Base-by-base conservation (phyloP, 306 rosid species). In the Cucumis melo region DNA sequence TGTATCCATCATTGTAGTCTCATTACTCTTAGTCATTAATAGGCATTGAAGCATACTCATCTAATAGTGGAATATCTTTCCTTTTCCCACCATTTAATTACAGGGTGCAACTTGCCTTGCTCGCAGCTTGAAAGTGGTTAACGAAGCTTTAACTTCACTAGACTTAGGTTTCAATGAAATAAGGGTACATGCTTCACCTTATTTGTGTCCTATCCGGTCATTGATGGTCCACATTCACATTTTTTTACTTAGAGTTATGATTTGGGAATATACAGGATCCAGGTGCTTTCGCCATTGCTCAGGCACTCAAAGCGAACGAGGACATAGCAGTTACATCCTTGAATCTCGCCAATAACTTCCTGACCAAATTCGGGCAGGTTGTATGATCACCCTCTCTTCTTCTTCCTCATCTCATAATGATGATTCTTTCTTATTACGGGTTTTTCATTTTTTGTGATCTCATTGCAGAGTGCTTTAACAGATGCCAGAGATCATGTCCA, bases 341-440 rank as follows among this genome's bases (percentile, higher is more conserved):
- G 81, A 91, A 94, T 83, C 82, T 94, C 55, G 80, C 89, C 23
- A 92, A 88, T 79, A 94, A 94, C 86, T 92, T 94, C 84, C 89
- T 94, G 46, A 94, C 98, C 79, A 94, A 94, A 87, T 94, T 91
- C 80, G 98, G 98, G 36, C 96, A 94, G 95, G 98, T 94, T 90
- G 96, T 89, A 80, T 60, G 2, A 58, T 27, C 68, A 19, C 62
- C 78, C 6, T 14, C 9, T 12, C 67, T 44, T 77, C 29, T 73
- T 54, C 76, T 1, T 73, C 38, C 48, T 42, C 44, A 62, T 59
- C 14, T n/a, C 32, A 8, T 67, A 29, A 34, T 20, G 42, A 63
- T 50, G 57, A 63, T 50, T n/a, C 8, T 24, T 17, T 76, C 81
- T 63, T 57, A 80, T 66, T 64, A 36, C 73, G 65, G 50, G 34